These are phyloP conservation scores for Asterophora lycoperdoides DNA, from an alignment of 768 basidiomycete genomes.

Conservation along the genomic window DNA sequence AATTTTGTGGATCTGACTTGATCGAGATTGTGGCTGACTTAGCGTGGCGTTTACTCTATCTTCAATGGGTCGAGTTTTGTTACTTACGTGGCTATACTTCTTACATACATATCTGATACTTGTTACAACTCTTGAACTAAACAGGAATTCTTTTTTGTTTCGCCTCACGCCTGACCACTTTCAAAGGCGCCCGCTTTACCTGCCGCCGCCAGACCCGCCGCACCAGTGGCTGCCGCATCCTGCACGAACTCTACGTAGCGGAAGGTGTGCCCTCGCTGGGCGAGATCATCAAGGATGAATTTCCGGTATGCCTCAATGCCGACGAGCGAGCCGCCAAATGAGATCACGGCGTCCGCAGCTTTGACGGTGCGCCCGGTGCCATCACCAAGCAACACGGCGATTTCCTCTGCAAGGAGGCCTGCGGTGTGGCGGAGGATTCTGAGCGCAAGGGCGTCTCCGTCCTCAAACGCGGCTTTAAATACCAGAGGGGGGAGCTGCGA, in stretches of 20 bases:
- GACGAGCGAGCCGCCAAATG: constrained; percentile 77
- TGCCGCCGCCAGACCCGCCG: constrained; percentile 46
- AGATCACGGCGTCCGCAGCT: constrained; percentile 57
- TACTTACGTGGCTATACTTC: too few species aligned
- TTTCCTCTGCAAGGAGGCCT: constrained; percentile 51
- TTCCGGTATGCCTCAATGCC: constrained; percentile 58
- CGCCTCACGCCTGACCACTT: not conserved
- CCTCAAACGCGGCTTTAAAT: constrained; percentile 72
- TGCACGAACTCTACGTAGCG: constrained; percentile 60
- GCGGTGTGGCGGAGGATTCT: constrained; percentile 52
- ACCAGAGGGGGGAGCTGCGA: constrained; percentile 72
- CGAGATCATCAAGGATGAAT: constrained; percentile 52
- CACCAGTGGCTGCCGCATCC: constrained; percentile 67
- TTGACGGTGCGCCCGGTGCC: constrained; percentile 32
- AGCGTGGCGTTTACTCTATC: too few species aligned
- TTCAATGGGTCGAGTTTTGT: too few species aligned
- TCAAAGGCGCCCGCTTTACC: constrained; percentile 5
- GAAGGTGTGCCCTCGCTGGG: constrained; percentile 57
- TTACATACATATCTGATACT: too few species aligned
- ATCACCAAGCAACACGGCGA: constrained; percentile 49
- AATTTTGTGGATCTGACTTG: too few species aligned
- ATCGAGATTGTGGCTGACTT: too few species aligned
- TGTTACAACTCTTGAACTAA: not conserved
- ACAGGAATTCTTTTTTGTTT: too few species aligned
- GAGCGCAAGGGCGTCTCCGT: constrained; percentile 61